A percentile compares a stretch with the other conserved stretches of the same genome.
Conservation (phyloP, 2,329 filamentous ascomycete genomes). For the Alternaria arbusti region DNA sequence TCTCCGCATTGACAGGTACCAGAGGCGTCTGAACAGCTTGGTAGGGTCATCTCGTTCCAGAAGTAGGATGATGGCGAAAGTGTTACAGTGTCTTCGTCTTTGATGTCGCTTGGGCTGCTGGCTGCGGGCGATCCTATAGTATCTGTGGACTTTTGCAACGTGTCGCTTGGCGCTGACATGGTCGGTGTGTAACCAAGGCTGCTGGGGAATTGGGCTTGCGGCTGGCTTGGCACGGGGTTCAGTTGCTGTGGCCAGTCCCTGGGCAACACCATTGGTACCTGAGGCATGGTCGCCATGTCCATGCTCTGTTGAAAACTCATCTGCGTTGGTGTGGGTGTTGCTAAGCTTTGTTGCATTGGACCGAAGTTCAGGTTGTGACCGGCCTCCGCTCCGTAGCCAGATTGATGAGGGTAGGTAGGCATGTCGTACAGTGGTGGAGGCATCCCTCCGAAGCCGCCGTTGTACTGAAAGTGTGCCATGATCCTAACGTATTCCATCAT, state of each 20-base stretch:
- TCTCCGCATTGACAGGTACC: constrained; percentile 61
- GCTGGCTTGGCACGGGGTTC: constrained; percentile 15
- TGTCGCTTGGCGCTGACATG: constrained; percentile 12
- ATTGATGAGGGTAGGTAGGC: constrained; percentile 43
- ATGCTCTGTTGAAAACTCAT: constrained; percentile 32
- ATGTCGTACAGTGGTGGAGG: constrained; percentile 44
- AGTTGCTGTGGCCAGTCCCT: constrained; percentile 34
- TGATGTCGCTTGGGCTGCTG: constrained; percentile 39
- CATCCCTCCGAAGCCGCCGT: constrained; percentile 40
- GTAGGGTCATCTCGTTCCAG: constrained; percentile 46
- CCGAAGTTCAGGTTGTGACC: constrained; percentile 21
- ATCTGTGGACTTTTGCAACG: constrained; percentile 23
- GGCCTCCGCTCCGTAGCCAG: constrained; percentile 37
- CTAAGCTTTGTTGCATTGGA: constrained; percentile 23
- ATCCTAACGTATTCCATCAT: constrained; percentile 61
- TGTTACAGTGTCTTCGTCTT: constrained; percentile 42
- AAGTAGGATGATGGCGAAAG: constrained; percentile 49
- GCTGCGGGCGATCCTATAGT: constrained; percentile 18
- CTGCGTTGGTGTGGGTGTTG: constrained; percentile 23
- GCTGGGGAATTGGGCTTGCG: constrained; percentile 23
- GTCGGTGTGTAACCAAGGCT: constrained; percentile 12
- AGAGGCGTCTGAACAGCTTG: constrained; percentile 55
- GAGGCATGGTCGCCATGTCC: constrained; percentile 23
- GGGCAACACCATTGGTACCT: constrained; percentile 20
- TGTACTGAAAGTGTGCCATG: constrained; percentile 46